phyloP scores from a whole-genome alignment of 208 protist genomes.

The Phytomonas francai region DNA sequence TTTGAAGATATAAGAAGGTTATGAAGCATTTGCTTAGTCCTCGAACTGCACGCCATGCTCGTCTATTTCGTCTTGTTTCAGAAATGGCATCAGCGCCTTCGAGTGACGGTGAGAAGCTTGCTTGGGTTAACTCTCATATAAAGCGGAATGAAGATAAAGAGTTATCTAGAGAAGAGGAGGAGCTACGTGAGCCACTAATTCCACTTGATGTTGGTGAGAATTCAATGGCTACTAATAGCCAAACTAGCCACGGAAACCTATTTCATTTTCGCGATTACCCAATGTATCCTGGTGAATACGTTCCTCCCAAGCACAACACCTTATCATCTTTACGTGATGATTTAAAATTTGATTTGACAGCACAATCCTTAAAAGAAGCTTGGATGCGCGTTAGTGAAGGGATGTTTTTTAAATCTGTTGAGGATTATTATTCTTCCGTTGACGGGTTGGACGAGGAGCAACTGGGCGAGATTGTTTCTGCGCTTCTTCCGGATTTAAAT shows the following conservation, averaged over 20 bases:
- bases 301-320: constrained; percentile 79
- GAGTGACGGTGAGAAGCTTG: constrained; percentile 64
- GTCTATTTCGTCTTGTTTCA: constrained; percentile 63
- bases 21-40: constrained; percentile 85
- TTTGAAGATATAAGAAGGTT: not conserved
- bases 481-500: constrained; percentile 60
- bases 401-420: constrained; percentile 66
- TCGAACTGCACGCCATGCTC: constrained; percentile 85
- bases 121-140: constrained; percentile 82
- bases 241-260: constrained; percentile 76
- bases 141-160: constrained; percentile 57
- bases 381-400: constrained; percentile 85
- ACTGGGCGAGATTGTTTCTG: constrained; percentile 77
- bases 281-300: constrained; percentile 89
- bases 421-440: constrained; percentile 79
- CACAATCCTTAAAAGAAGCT: constrained; percentile 82
- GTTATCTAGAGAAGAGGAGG: constrained; percentile 68
- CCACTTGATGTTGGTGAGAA: constrained; percentile 63
- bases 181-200: constrained; percentile 49
- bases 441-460: constrained; percentile 84
- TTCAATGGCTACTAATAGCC: constrained; percentile 44
- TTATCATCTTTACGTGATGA: constrained; percentile 82
- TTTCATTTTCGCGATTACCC: constrained; percentile 89
- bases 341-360: constrained; percentile 67
- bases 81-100: constrained; percentile 27